Conservation (phyloP, 768 basidiomycete species). For the Pulveroboletus sp. region DNA sequence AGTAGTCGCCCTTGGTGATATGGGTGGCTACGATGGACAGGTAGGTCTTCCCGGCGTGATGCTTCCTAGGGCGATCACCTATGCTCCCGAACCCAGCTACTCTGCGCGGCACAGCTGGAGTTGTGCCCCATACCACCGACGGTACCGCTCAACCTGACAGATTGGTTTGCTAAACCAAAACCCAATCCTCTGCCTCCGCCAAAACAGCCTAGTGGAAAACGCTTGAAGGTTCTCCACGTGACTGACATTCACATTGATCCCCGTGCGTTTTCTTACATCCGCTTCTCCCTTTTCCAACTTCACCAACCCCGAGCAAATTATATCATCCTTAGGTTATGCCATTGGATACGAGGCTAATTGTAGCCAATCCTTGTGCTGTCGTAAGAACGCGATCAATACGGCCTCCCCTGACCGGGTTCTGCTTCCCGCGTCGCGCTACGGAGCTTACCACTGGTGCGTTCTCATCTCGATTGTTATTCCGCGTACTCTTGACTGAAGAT, state of each 20-base stretch:
- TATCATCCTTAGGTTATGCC: conserved; percentile 45
- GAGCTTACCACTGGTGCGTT: conserved; percentile 31
- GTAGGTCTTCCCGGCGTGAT: conserved; percentile 15
- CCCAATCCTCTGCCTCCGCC: conserved; percentile 41
- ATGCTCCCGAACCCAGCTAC: conserved; percentile 2
- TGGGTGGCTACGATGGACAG: conserved; percentile 48
- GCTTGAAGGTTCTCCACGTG: conserved; percentile 45
- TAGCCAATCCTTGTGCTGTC: conserved; percentile 58
- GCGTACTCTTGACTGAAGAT: background rate
- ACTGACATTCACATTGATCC: conserved; percentile 51
- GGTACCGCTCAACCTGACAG: conserved; percentile 39
- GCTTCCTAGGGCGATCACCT: background rate
- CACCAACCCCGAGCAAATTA: background rate
- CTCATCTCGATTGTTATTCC: background rate
- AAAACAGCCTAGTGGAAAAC: conserved; percentile 39
- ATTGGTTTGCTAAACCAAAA: conserved; percentile 51
- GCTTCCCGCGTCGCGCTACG: conserved; percentile 59
- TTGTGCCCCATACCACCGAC: conserved; percentile 38
- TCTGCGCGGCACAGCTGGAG: conserved; percentile 36
- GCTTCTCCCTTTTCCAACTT: too few species aligned
- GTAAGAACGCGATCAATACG: conserved; percentile 44
- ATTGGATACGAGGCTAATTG: conserved; percentile 72
- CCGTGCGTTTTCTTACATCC: conserved; percentile 28
- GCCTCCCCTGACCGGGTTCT: conserved; percentile 44
- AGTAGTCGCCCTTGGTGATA: conserved; percentile 42